A percentile compares a stretch with the other conserved stretches of the same genome.
phyloP scores from a whole-genome alignment of 306 rosid species.

The Cicer chorassanicum region DNA sequence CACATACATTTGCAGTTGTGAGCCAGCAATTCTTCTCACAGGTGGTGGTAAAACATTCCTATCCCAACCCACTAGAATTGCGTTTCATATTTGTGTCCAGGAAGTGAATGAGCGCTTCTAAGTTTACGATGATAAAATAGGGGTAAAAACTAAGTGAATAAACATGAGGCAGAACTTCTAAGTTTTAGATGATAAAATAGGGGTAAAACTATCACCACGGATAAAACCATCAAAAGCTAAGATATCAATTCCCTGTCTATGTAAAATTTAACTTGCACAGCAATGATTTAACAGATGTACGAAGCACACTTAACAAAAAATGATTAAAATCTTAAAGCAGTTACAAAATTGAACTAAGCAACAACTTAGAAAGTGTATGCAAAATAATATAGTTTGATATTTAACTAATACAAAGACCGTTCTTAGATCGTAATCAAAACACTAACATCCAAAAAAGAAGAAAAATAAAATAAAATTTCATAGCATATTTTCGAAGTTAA shows the following conservation, averaged over 20 bases:
- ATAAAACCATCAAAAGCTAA: neutral
- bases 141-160: no score
- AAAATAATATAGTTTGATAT: slow-evolving; percentile 20
- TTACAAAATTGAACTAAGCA: neutral
- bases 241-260: no score
- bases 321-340: neutral
- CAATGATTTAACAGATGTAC: neutral
- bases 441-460: neutral
- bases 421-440: neutral
- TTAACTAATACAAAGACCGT: slow-evolving; percentile 16
- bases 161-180: no score
- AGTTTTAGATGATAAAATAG: no score
- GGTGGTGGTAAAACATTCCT: no score
- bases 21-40: no score
- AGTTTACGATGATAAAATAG: no score
- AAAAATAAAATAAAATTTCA: neutral
- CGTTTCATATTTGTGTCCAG: no score
- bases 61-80: no score
- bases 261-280: no score
- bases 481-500: slow-evolving; percentile 6
- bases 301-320: neutral
- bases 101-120: no score
- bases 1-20: no score
- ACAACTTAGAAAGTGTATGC: neutral
- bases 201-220: neutral